Base-by-base conservation (phyloP, 345 rosid species). In the Corchorus olitorius region DNA sequence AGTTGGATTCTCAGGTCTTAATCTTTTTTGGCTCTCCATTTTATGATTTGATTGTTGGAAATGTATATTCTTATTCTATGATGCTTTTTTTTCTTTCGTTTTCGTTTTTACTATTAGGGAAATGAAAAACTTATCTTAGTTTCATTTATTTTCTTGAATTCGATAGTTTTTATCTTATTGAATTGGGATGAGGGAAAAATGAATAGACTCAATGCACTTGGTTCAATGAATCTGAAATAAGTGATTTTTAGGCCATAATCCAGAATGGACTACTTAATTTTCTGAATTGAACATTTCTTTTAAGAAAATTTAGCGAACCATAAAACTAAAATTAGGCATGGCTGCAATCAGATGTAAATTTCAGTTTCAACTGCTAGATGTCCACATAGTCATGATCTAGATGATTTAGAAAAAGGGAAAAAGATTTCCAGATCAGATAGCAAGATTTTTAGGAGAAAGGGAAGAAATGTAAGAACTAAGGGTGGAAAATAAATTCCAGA, bases 1-100 rank as follows among this genome's bases (percentile, higher is more conserved):
- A 77, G 88, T 68, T 39, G 34, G 48, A 45, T 65, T 19, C 53
- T 17, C 45, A 4, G 1, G 55, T 43, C 27, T 45, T 19, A 27
- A 19, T 65, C 27, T 16, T 46, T 22, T n/a, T 4, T 56, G 39
- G 20, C 7, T 48, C 54, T n/a, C 8, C 72, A 13, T 48, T 27
- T 68, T 68, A 14, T 6, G 56, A 48, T 13, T 13, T 46, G 5
- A 20, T 13, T 46, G 5, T 12, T 45, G 48, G 2, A 19, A 48
- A 67, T 17, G 37, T 16, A 16, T 50, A 50, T 69, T 69, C 59
- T 49, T 50, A 34, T 69, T 69, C 59, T 34, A 5, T 34, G 45
- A 70, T 67, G 41, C 56, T 3, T 48, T 67, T 1, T 39, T 6
- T 39, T 2, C 43, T 6, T 6, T 39, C 43, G 6, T 16, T 27